Base-by-base conservation (phyloP, 108 stramenopile species). In the Cyclotella baltica region DNA sequence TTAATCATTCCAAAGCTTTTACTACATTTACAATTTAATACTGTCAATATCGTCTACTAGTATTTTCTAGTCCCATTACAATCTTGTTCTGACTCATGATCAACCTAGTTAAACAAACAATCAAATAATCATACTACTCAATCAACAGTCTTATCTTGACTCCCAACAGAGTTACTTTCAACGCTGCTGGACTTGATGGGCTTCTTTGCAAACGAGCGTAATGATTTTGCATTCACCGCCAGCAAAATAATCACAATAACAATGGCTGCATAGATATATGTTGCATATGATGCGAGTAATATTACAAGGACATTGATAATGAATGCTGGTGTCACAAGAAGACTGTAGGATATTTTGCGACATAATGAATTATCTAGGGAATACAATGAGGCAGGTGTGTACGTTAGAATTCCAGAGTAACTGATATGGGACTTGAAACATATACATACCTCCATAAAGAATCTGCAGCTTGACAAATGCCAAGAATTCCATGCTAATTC, bases 211-310 rank as follows among this genome's bases (percentile, higher is more conserved):
- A 18, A 46, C 38, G 18, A 30, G n/a, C 50, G 10, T 38, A 77
- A 52, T 15, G 62, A 38, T 0, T 47, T 71, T 22, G 63, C 70
- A 65, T 65, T 64, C 20, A 75, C 57, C 23, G 76, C 25, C 56
- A 76, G 4, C 28, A 83, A 20, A 5, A 73, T 65, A 53, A 79
- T 52, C 13, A 79, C 47, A 0, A 76, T 31, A 53, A 76, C 66
- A 2, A 59, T 25, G 2, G 78, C 67, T 9, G 57, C 78, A 38
- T 79, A 83, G 19, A 83, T 83, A 59, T 83, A 83, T 16, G 83
- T 83, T 16, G 74, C 67, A 33, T 80, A 83, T n/a, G 67, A 75
- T 19, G 83, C 83, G 0, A 80, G 73, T 0, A 65, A 47, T 13
- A 83, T 55, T 23, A 83, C 33, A 20, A 68, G 36, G 29, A 83